A percentile compares a stretch with the other conserved stretches of the same genome.
These are phyloP conservation scores for Podospora anserina DNA, from an alignment of 495 filamentous ascomycete species.

Conservation along the genomic window DNA sequence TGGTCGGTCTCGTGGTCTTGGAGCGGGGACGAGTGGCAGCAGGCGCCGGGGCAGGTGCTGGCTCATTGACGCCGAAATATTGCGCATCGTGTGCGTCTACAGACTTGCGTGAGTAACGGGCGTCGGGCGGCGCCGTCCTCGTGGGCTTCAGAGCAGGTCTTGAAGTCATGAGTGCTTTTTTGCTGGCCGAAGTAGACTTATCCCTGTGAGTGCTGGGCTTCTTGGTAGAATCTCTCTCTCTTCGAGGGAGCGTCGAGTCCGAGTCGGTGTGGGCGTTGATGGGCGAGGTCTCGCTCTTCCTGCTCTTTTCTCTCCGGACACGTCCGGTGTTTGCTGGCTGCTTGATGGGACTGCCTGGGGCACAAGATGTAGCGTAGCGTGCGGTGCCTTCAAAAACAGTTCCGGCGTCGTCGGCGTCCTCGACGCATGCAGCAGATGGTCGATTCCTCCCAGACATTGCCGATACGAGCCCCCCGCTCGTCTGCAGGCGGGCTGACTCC, in stretches of 20 bases:
- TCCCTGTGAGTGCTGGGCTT: conserved; percentile 36
- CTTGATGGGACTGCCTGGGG: conserved; percentile 39
- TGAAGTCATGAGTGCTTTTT: conserved; percentile 31
- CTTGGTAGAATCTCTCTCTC: conserved; percentile 28
- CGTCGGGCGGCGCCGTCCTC: conserved; percentile 28
- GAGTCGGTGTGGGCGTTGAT: conserved; percentile 40
- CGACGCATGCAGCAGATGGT: conserved; percentile 42
- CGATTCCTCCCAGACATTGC: conserved; percentile 31
- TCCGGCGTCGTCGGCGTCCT: conserved; percentile 49
- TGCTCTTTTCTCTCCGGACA: conserved; percentile 36
- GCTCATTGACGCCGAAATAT: conserved; percentile 40
- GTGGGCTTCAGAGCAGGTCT: conserved; percentile 31
- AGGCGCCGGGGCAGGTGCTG: conserved; percentile 29
- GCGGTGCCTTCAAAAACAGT: conserved; percentile 38
- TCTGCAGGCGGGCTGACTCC: conserved; percentile 15
- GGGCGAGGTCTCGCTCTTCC: conserved; percentile 36
- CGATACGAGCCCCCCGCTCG: conserved; percentile 26
- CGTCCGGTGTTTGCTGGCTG: conserved; percentile 47
- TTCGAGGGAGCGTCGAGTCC: conserved; percentile 39
- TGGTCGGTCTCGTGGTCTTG: conserved; percentile 37
- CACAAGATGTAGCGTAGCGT: conserved; percentile 37
- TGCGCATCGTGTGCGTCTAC: conserved; percentile 23
- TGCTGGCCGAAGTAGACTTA: conserved; percentile 22
- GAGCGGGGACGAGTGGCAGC: conserved; percentile 39
- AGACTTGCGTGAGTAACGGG: conserved; percentile 17